Base-by-base conservation (phyloP, 2,329 filamentous ascomycete genomes). In the Colletotrichum tanaceti region DNA sequence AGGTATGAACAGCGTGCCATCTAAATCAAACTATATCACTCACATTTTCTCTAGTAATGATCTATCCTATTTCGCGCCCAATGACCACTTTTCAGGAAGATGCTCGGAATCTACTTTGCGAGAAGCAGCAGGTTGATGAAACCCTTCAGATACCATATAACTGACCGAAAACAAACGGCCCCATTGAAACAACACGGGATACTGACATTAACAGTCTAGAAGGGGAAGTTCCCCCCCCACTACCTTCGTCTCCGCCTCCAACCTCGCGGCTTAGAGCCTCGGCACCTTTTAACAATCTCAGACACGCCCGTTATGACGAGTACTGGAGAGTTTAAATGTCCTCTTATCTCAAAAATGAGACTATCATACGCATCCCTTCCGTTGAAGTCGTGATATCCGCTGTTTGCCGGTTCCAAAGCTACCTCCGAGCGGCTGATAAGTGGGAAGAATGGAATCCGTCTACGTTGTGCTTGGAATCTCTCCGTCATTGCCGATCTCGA, bases 61-160 rank as follows among this genome's bases (percentile, higher is more conserved):
- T 10, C 18, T 38, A n/a, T 20, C 13, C 10, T 5, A 20, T 0
- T 3, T 1, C 10, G 18, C 16, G 35, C 5, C 11, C 1, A 16
- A 9, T 10, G 9, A n/a, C 6, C 4, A n/a, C n/a, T 11, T 0
- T 0, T 0, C 18, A n/a, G 1, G 4, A 3, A 24, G 4, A 10
- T n/a, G 3, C 1, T n/a, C 24, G 5, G 24, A 11, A 11, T 9
- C 9, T 14, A n/a, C 2, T 52, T 6, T 7, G 11, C 4, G 5
- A 13, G 5, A 4, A 4, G 16, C 2, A 39, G 1, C 13, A 18
- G 1, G 13, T 4, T 28, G 35, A n/a, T 5, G 39, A 5, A 3
- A 9, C 5, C 1, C 3, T 10, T 11, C 13, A 11, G 13, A n/a
- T 5, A 5, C 2, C 14, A 5, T 32, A 13, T 20, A 11, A 5